These are phyloP conservation scores for Hyaloscypha finlandica DNA, from an alignment of 495 filamentous ascomycete species.

Conservation along the genomic window DNA sequence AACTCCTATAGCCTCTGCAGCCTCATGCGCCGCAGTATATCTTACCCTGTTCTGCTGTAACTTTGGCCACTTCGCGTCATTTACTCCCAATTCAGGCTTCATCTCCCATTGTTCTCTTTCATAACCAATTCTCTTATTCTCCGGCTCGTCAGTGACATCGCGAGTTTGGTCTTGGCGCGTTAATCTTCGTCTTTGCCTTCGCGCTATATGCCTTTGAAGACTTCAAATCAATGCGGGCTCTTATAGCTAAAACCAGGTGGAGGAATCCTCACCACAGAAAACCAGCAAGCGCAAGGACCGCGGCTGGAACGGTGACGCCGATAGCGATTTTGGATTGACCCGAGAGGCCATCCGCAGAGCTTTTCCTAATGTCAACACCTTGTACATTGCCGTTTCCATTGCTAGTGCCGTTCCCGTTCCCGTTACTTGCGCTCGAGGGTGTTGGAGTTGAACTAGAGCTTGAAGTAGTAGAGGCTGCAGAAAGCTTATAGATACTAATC, in stretches of 20 bases:
- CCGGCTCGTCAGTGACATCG: background rate
- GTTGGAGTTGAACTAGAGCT: constrained; percentile 1
- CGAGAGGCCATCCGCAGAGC: background rate
- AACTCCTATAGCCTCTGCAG: background rate
- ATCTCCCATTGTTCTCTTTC: background rate
- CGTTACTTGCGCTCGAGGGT: background rate
- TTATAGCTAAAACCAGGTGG: background rate
- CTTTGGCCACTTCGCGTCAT: constrained; percentile 1
- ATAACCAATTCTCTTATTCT: constrained; percentile 1
- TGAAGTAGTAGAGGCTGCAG: background rate
- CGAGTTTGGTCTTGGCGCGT: background rate
- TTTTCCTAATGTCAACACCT: background rate
- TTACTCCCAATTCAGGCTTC: background rate
- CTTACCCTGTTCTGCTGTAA: background rate
- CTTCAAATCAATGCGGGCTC: background rate
- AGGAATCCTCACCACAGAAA: background rate
- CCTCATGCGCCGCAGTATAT: constrained; percentile 1
- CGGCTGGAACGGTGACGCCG: background rate
- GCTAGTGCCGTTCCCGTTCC: background rate
- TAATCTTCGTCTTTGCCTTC: constrained; percentile 1
- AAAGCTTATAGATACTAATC: background rate
- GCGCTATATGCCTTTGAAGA: background rate
- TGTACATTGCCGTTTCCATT: background rate
- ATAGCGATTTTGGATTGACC: background rate
- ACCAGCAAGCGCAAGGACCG: constrained; percentile 1